phyloP scores from a whole-genome alignment of 2,329 filamentous ascomycete genomes.

The Tolypocladium ophioglossoides region DNA sequence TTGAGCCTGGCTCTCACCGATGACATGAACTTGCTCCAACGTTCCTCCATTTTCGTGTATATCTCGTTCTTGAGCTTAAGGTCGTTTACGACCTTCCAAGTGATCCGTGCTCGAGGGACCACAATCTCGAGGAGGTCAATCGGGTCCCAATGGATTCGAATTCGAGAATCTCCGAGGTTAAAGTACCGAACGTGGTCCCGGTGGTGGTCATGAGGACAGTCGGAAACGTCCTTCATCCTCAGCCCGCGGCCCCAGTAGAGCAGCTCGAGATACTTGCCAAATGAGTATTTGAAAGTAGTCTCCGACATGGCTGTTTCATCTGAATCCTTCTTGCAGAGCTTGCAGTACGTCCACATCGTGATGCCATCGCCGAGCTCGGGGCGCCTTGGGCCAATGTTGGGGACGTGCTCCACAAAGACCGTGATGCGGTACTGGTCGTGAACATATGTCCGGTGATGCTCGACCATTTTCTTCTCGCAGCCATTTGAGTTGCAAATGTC shows the following conservation, averaged over 20 bases:
- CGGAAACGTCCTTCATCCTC: slow-evolving; percentile 57
- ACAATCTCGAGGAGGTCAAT: slow-evolving; percentile 92
- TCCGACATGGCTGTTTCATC: slow-evolving; percentile 86
- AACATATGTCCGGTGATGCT: slow-evolving; percentile 94
- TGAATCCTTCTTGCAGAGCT: slow-evolving; percentile 82
- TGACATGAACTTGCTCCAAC: slow-evolving; percentile 75
- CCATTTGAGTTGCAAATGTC: slow-evolving; percentile 72
- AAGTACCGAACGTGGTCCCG: slow-evolving; percentile 90
- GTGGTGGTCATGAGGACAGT: slow-evolving; percentile 84
- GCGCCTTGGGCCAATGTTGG: slow-evolving; percentile 30
- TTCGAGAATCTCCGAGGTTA: slow-evolving; percentile 71
- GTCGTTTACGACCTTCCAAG: slow-evolving; percentile 97
- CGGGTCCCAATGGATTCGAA: slow-evolving; percentile 85
- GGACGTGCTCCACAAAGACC: slow-evolving; percentile 61
- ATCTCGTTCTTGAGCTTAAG: slow-evolving; percentile 87
- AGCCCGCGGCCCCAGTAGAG: slow-evolving; percentile 90
- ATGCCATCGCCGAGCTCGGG: slow-evolving; percentile 52
- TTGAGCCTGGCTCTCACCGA: slow-evolving; percentile 78
- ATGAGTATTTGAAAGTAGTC: slow-evolving; percentile 95
- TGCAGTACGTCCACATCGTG: slow-evolving; percentile 96
- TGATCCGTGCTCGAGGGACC: slow-evolving; percentile 79
- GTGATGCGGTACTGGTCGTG: slow-evolving; percentile 92
- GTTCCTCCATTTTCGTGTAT: slow-evolving; percentile 68
- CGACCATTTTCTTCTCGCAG: slow-evolving; percentile 79
- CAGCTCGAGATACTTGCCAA: slow-evolving; percentile 95